phyloP scores from a whole-genome alignment of 768 basidiomycete genomes.

The Vararia minispora region DNA sequence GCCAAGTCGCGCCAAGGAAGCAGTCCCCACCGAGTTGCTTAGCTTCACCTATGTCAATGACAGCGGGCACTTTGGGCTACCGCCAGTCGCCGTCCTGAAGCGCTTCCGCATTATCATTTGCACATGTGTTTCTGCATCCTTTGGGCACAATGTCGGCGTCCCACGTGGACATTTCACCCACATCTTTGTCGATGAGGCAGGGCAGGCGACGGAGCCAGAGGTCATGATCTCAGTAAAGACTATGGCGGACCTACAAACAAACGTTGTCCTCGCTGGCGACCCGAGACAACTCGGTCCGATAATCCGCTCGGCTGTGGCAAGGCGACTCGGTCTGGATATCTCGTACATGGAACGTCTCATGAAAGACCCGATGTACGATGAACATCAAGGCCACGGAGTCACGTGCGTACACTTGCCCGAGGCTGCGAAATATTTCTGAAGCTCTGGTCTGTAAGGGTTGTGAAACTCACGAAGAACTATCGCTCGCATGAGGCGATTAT shows the following conservation, averaged over 20 bases:
- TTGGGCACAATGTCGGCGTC: constrained; percentile 44
- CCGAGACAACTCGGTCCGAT: constrained; percentile 65
- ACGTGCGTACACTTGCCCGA: no score
- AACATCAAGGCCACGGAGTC: constrained; percentile 7
- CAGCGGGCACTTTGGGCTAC: constrained; percentile 33
- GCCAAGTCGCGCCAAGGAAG: constrained; percentile 30
- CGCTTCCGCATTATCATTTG: constrained; percentile 46
- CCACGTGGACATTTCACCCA: constrained; percentile 52
- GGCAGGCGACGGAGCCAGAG: constrained; percentile 63
- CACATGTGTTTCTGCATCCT: constrained; percentile 54
- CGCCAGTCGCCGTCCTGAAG: constrained; percentile 26
- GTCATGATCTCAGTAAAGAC: constrained; percentile 51
- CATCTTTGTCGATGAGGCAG: constrained; percentile 64
- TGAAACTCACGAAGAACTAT: constrained; percentile 56
- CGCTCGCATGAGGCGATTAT: constrained; percentile 53
- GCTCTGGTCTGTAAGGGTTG: constrained; percentile 29
- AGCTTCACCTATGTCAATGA: constrained; percentile 28
- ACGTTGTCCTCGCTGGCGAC: constrained; percentile 55
- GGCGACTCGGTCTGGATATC: constrained; percentile 41
- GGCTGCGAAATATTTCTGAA: constrained; percentile 1
- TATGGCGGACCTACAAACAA: constrained; percentile 40
- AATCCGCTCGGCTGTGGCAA: constrained; percentile 45
- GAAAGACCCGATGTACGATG: constrained; percentile 24
- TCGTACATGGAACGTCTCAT: constrained; percentile 50
- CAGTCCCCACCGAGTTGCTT: constrained; percentile 27